A percentile compares a stretch with the other conserved stretches of the same genome.
phyloP scores from a whole-genome alignment of 129 eudicot genomes.

The Rutidosis leptorrhynchoides region DNA sequence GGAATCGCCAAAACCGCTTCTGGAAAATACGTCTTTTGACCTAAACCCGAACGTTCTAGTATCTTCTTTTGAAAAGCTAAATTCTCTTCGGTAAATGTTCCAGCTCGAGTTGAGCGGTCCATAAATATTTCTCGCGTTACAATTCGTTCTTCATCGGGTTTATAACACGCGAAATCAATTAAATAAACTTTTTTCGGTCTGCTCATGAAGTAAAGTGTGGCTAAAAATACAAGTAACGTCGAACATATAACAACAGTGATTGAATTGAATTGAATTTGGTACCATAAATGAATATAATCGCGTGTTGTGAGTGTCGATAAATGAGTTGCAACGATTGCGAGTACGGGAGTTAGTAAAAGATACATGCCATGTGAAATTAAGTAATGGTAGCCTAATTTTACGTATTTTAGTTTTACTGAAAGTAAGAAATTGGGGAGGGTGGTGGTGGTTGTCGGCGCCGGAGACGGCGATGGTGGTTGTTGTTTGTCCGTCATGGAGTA shows the following conservation, averaged over 20 bases:
- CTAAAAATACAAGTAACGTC: slow-evolving; percentile 48
- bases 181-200: slow-evolving; percentile 66
- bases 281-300: slow-evolving; percentile 46
- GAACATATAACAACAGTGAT: slow-evolving; percentile 55
- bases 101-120: slow-evolving; percentile 44
- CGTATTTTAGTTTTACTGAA: slow-evolving; percentile 66
- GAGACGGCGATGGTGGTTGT: slow-evolving; percentile 30
- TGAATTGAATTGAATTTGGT: slow-evolving; percentile 58
- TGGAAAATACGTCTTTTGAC: slow-evolving; percentile 75
- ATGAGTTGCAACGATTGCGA: slow-evolving; percentile 29
- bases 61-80: slow-evolving; percentile 70
- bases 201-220: slow-evolving; percentile 64
- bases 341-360: slow-evolving; percentile 34
- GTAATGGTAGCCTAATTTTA: slow-evolving; percentile 82
- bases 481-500: neutral
- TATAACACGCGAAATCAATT: slow-evolving; percentile 66
- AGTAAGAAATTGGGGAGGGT: slow-evolving; percentile 60
- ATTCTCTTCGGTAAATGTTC: slow-evolving; percentile 53
- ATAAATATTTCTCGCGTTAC: slow-evolving; percentile 52
- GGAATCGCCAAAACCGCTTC: slow-evolving; percentile 62
- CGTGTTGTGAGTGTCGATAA: slow-evolving; percentile 39
- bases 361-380: slow-evolving; percentile 59
- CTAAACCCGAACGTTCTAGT: slow-evolving; percentile 77
- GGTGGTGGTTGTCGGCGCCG: neutral
- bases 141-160: slow-evolving; percentile 45